Conservation (phyloP, 2,329 filamentous ascomycete species). For the Setomelanomma holmii region DNA sequence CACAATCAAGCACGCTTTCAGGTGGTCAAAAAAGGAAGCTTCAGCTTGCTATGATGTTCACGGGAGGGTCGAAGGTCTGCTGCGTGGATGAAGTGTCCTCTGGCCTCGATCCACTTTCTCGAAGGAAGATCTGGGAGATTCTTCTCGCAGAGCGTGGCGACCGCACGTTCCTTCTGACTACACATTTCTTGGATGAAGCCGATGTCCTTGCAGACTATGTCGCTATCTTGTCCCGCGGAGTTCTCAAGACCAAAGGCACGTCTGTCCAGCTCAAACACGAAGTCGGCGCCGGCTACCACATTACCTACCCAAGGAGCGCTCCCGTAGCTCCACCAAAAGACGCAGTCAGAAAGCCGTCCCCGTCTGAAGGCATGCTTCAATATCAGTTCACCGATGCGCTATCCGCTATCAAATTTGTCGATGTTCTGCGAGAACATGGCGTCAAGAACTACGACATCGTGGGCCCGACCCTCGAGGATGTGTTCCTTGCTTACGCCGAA, state of each 20-base stretch:
- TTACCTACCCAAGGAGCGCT: slow-evolving; percentile 53
- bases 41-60: slow-evolving; percentile 94
- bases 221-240: slow-evolving; percentile 84
- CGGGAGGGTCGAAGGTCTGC: slow-evolving; percentile 85
- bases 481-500: slow-evolving; percentile 85
- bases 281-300: slow-evolving; percentile 83
- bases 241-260: slow-evolving; percentile 80
- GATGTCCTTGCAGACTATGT: slow-evolving; percentile 90
- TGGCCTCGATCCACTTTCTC: slow-evolving; percentile 83
- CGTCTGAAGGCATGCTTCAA: slow-evolving; percentile 69
- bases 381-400: slow-evolving; percentile 75
- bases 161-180: slow-evolving; percentile 85
- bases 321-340: slow-evolving; percentile 59
- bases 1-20: slow-evolving; percentile 78
- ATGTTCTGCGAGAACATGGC: slow-evolving; percentile 68
- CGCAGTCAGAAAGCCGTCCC: slow-evolving; percentile 52
- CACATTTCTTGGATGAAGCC: slow-evolving; percentile 92
- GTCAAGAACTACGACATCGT: slow-evolving; percentile 83
- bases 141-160: slow-evolving; percentile 81
- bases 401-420: slow-evolving; percentile 75
- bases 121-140: slow-evolving; percentile 94
- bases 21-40: slow-evolving; percentile 93
- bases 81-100: slow-evolving; percentile 92
- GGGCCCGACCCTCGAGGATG: slow-evolving; percentile 90
- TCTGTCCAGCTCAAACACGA: slow-evolving; percentile 85